phyloP scores from a whole-genome alignment of 306 rosid genomes.

The cucumber (Cucumis sativus) region Cucumber_9930_V3 NC_026657.2:34044501-34045000 shows the following conservation, averaged over 20 bases:
- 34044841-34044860: conserved; percentile 62
- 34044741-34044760: conserved; percentile 43
- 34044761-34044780: conserved; percentile 52
- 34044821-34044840: conserved; percentile 63
- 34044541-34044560: conserved; percentile 73
- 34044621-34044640: conserved; percentile 75
- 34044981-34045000: not conserved
- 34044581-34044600: conserved; percentile 75
- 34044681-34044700: conserved; percentile 75
- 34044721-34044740: conserved; percentile 61
- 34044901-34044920: not conserved
- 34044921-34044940: not conserved
- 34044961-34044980: not conserved
- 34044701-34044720: conserved; percentile 83
- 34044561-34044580: conserved; percentile 69
- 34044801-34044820: conserved; percentile 81
- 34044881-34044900: conserved; percentile 15
- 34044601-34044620: conserved; percentile 74
- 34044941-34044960: not conserved
- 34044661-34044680: conserved; percentile 64
- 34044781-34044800: conserved; percentile 79
- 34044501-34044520: conserved; percentile 69
- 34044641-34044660: conserved; percentile 60
- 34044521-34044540: conserved; percentile 51
- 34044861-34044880: conserved; percentile 57